These are phyloP conservation scores for Ephemerocybe angulata DNA, from an alignment of 768 basidiomycete genomes.

Conservation along the genomic window DNA sequence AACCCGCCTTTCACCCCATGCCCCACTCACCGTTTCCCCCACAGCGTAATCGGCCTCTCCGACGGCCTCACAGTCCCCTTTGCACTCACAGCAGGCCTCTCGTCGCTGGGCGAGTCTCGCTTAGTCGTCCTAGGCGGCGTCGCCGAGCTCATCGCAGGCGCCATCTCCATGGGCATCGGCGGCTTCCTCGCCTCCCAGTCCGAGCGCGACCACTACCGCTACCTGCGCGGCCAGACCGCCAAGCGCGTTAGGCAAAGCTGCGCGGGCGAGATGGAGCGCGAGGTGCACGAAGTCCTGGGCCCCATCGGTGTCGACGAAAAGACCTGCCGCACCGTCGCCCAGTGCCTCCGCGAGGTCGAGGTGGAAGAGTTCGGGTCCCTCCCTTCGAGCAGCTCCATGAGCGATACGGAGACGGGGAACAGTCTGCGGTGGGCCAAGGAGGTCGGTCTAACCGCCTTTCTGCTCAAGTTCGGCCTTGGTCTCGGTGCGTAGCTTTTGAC, in stretches of 20 bases:
- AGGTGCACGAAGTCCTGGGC: constrained; percentile 83
- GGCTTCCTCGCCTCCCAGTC: constrained; percentile 97
- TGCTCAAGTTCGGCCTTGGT: constrained; percentile 95
- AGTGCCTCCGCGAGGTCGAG: constrained; percentile 68
- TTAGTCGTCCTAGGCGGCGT: constrained; percentile 94
- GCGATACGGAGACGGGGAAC: constrained; percentile 52
- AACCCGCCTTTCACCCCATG: background rate
- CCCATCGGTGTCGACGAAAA: constrained; percentile 87
- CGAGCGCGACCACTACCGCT: constrained; percentile 92
- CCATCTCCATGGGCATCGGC: constrained; percentile 97
- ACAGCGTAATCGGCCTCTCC: constrained; percentile 83
- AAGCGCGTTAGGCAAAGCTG: constrained; percentile 87
- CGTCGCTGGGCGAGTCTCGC: constrained; percentile 81
- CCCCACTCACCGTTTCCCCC: background rate
- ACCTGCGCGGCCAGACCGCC: constrained; percentile 67
- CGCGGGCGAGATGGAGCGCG: constrained; percentile 93
- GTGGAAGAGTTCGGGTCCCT: constrained; percentile 28
- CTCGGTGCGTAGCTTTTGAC: constrained; percentile 50
- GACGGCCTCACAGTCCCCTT: constrained; percentile 92
- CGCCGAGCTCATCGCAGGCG: constrained; percentile 94
- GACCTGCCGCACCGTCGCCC: constrained; percentile 75
- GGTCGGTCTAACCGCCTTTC: constrained; percentile 87
- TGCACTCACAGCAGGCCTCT: constrained; percentile 84
- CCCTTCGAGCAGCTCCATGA: constrained; percentile 15
- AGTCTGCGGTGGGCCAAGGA: constrained; percentile 66